phyloP scores from a whole-genome alignment of 1,139 yeast genomes.

The Magnusiomyces suaveolens region DNA sequence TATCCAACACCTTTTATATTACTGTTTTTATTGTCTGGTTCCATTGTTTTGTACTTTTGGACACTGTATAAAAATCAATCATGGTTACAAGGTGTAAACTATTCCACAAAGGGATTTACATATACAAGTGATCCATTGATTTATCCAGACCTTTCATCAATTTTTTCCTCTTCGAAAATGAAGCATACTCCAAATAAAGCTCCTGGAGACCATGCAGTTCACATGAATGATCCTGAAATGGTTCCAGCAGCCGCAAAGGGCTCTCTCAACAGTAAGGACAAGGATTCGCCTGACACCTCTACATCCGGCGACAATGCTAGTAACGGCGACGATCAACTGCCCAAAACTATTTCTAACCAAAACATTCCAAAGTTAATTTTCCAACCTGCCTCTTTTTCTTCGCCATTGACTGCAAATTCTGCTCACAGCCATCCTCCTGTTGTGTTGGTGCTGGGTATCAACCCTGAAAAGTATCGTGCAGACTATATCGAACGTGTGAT shows the following conservation, averaged over 20 bases:
- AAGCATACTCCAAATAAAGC: background rate
- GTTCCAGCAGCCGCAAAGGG: conserved; percentile 42
- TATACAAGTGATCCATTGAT: background rate
- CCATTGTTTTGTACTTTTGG: too few species aligned
- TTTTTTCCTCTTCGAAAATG: background rate
- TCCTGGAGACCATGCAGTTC: conserved; percentile 41
- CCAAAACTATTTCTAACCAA: background rate
- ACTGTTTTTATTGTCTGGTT: background rate
- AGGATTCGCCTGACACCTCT: background rate
- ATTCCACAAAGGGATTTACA: background rate
- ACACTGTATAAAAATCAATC: background rate
- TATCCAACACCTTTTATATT: background rate
- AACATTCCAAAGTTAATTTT: background rate
- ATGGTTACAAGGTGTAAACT: background rate
- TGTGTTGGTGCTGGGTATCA: conserved; percentile 72
- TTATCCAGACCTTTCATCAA: background rate
- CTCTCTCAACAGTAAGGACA: background rate
- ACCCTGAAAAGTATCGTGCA: conserved; percentile 57
- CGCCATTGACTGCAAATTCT: background rate
- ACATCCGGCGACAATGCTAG: background rate
- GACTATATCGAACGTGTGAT: conserved; percentile 55
- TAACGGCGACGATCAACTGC: background rate
- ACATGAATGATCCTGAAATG: conserved; percentile 81
- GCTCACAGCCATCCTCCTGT: background rate
- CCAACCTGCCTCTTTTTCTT: background rate